Percentiles rank a stretch among this genome's conserved stretches.
Conservation (phyloP, 345 rosid species). For the Mangifera indica region DNA sequence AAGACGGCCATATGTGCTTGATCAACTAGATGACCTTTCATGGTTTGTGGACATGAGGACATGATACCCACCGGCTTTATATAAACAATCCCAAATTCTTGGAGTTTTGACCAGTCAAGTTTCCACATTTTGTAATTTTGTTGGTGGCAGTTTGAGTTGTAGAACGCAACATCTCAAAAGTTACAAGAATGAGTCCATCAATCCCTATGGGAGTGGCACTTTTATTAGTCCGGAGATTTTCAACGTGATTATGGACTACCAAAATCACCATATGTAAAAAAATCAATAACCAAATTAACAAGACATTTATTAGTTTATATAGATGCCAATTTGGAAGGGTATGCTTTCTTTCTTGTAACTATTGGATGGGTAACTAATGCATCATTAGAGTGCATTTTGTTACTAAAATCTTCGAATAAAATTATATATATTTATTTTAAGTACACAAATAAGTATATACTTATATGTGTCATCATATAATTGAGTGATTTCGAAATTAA, state of each 20-base stretch:
- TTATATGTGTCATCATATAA: too few relatives aligned
- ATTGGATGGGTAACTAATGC: too few relatives aligned
- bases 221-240: background rate
- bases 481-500: too few relatives aligned
- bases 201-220: background rate
- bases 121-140: background rate
- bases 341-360: too few relatives aligned
- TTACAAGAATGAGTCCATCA: slow-evolving; percentile 7
- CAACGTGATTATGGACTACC: background rate
- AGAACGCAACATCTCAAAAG: background rate
- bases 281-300: too few relatives aligned
- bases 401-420: too few relatives aligned
- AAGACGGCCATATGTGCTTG: background rate
- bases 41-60: background rate
- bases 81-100: slow-evolving; percentile 17
- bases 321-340: background rate
- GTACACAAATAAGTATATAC: too few relatives aligned
- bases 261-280: too few relatives aligned
- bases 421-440: too few relatives aligned
- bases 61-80: slow-evolving; percentile 9
- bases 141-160: background rate
- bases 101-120: slow-evolving; percentile 4
- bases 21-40: background rate
- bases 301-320: background rate
- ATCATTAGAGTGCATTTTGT: too few relatives aligned